Base-by-base conservation (phyloP, 192 early-diverging fungal species). In the Kickxella alabastrina region DNA sequence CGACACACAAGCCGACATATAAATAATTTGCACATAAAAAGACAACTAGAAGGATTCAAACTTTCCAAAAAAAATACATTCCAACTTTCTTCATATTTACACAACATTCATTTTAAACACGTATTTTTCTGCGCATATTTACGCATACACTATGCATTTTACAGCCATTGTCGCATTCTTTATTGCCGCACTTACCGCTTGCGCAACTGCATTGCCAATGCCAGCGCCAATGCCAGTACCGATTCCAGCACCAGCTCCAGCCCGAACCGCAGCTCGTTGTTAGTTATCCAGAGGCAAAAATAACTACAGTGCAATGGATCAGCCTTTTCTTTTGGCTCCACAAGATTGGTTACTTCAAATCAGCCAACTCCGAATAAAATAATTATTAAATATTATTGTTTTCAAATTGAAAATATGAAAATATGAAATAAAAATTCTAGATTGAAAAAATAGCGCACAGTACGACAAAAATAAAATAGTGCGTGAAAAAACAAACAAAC, bases 201-300 rank as follows among this genome's bases (percentile, higher is more conserved):
- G 34, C 27, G 29, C 53, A 4, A 6, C 34, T 31, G 42, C 26
- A 13, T 21, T 26, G 23, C 8, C 43, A 19, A 18, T 26, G 23
- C 8, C 43, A 19, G 27, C 38, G 14, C 54, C 44, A 37, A 26
- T 18, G n/a, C 54, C 27, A 3, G 46, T 32, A 21, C 46, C 46
- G 18, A 32, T 19, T 2, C 26, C 44, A 3, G 27, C 3, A 26
- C 27, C 44, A 18, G 44, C 44, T 17, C 44, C 44, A 7, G 15
- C 53, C 53, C 2, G 43, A 25, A 26, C 54, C 54, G 6, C 54
- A 56, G 44, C 23, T 56, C 40, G 14, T 19, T 41, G 2, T 41
- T 41, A 32, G 21, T 15, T 14, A 19, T 5, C 9, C 19, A 19
- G 9, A 3, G 9, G 40, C 40, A 41, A 15, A 41, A 15, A 41